Evolutionary conservation across 352 stramenopile species (phyloP), one percentile per base, ranked within the genome.

Genomic region (Phytophthora sp.): DNA sequence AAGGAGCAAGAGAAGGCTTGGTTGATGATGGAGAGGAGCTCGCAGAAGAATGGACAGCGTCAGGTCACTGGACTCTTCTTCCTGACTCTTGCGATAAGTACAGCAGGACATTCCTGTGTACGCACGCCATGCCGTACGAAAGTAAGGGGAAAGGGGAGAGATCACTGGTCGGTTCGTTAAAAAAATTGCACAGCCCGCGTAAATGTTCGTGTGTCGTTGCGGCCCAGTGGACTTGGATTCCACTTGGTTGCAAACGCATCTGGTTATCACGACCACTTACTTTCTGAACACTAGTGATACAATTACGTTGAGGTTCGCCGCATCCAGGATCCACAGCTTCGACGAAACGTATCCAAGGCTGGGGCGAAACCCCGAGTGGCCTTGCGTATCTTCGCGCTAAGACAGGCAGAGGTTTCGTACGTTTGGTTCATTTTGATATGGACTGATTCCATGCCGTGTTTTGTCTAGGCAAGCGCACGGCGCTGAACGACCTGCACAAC

Each of bases 401-500:
- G 26, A 46, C 54, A 44, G 42, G 54, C 54, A 47, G 8, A 24
- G 7, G 13, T 3, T 30, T 7, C 39, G 18, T 15, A 20, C 2
- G 4, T 49, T 39, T 42, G 35, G 42, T 63, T 4, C 7, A 4
- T 16, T 13, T 35, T 26, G 9, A 24, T 56, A 5, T 2, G 7
- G 8, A 30, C 8, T 15, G 4, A 31, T 16, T 27, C 36, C 12
- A 7, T 23, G 16, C 2, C 30, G 15, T 50, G 1, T 31, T 30
- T 12, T 24, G 12, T 50, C 2, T 18, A 57, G 45, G 56, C 16
- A 50, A 64, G 18, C 56, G 42, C 5, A 50, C 45, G 1, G 7
- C 16, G 1, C 21, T 64, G 1, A 30, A 42, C 2, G 45, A 64
- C 26, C 44, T 64, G 0, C 56, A 56, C 42, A 63, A 63, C 30